Conservation (phyloP, 2,329 filamentous ascomycete genomes). For the Talaromyces albobiverticillius region DNA sequence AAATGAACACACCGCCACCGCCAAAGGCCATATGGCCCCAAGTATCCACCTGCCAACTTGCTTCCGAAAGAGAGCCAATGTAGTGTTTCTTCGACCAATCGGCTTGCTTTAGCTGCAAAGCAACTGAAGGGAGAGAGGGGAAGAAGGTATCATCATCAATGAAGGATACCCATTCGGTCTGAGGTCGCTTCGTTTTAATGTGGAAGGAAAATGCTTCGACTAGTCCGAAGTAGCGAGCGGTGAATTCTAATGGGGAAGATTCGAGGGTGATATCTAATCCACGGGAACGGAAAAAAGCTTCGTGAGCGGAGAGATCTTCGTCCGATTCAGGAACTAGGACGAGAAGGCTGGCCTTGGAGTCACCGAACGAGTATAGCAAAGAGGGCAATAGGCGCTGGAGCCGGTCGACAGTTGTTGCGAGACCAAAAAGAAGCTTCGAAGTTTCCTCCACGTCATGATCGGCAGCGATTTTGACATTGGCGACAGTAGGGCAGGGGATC, state of each 20-base stretch:
- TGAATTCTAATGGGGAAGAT: slow-evolving; percentile 40
- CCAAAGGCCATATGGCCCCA: slow-evolving; percentile 45
- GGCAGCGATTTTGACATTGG: slow-evolving; percentile 39
- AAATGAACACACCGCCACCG: slow-evolving; percentile 45
- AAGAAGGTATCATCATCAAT: slow-evolving; percentile 47
- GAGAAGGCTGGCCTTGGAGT: slow-evolving; percentile 39
- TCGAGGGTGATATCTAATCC: slow-evolving; percentile 40
- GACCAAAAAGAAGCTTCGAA: slow-evolving; percentile 39
- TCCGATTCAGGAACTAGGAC: slow-evolving; percentile 42
- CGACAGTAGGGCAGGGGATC: slow-evolving; percentile 37
- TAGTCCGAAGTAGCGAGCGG: slow-evolving; percentile 43
- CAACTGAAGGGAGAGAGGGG: slow-evolving; percentile 34
- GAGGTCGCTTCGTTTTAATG: slow-evolving; percentile 37
- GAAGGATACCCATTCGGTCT: slow-evolving; percentile 42
- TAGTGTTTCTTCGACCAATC: slow-evolving; percentile 41
- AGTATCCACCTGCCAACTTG: slow-evolving; percentile 42
- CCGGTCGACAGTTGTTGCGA: slow-evolving; percentile 43
- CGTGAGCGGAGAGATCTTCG: slow-evolving; percentile 36
- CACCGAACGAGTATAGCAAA: slow-evolving; percentile 41
- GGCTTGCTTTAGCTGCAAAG: slow-evolving; percentile 37
- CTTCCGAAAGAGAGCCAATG: slow-evolving; percentile 43
- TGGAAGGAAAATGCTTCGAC: slow-evolving; percentile 38
- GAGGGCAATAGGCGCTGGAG: slow-evolving; percentile 39
- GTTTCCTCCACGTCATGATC: slow-evolving; percentile 40
- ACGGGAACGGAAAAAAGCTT: slow-evolving; percentile 41